Base-by-base conservation (phyloP, 208 protist genomes). In the Wallacemonas collosoma region DNA sequence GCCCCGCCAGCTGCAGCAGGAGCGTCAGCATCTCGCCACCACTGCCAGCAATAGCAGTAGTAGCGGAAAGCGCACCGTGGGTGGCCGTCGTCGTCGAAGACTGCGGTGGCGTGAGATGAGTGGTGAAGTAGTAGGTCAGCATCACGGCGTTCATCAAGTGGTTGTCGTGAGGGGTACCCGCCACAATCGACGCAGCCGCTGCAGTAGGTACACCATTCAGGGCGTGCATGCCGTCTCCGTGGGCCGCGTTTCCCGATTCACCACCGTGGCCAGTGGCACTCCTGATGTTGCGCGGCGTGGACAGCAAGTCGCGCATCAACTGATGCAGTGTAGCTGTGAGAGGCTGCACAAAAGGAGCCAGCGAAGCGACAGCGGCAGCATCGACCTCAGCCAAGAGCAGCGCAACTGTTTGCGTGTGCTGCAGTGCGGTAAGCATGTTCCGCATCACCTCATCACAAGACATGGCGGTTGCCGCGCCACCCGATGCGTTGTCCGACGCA, bases 1-100 rank as follows among this genome's bases (percentile, higher is more conserved):
- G 73, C 43, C 78, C 62, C 8, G 85, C 85, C 5, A 89, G 70
- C 11, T 72, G 79, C 15, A 89, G 51, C 41, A 89, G 69, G 14
- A 77, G 40, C 14, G 58, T 54, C 11, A 89, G 79, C 76, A 89
- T 85, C 11, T 9, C 54, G 15, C 41, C 43, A 7, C 7, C 47
- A 39, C 45, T 50, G 45, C 45, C 45, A 6, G 45, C 12, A 12
- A 50, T 50, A 12, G 26, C 26, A 26, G 26, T 26, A 26, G 26
- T 26, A 26, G 26, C 26, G 26, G 26, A 26, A 26, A 26, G 26
- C 26, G 26, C 26, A 26, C 26, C 26, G 26, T 26, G 26, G 26
- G 26, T 26, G 26, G 26, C 26, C 26, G 26, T 26, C 26, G 45
- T 50, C 12, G 45, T 12, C 45, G 45, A n/a, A 5, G 40, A n/a